Conservation (phyloP, 1,284 basidiomycete genomes). For the Apiotrichum porosum region DNA sequence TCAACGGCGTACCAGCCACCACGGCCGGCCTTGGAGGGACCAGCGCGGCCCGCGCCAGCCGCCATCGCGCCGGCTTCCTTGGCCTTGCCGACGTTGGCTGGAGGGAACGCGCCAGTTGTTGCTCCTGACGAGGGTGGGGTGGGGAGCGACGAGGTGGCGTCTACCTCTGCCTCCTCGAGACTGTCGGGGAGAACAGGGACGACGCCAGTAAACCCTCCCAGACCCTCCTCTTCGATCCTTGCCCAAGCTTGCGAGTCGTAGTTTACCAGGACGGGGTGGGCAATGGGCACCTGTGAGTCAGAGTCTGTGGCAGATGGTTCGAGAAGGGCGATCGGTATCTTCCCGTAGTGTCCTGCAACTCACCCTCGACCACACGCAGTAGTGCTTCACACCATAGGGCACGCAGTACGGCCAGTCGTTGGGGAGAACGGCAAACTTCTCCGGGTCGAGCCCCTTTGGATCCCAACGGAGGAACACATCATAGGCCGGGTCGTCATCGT, state of each 20-base stretch:
- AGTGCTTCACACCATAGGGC: conserved; percentile 42
- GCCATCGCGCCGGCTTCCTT: not conserved
- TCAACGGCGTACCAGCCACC: conserved; percentile 35
- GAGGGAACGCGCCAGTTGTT: not conserved
- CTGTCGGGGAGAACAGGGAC: not conserved
- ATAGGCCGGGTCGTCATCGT: not conserved
- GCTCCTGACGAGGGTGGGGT: no score
- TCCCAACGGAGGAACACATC: conserved; percentile 23
- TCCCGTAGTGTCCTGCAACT: conserved; percentile 4
- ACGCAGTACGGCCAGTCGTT: conserved; percentile 49
- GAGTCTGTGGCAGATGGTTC: not conserved
- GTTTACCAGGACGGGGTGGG: conserved; percentile 39
- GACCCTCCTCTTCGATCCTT: conserved; percentile 35
- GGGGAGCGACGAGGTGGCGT: not conserved
- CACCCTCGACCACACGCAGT: conserved; percentile 45
- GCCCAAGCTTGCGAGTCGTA: conserved; percentile 34
- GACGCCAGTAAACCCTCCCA: conserved; percentile 45
- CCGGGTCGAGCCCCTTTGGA: conserved; percentile 23
- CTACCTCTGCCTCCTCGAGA: not conserved
- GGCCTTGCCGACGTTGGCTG: not conserved
- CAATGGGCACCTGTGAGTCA: conserved; percentile 36
- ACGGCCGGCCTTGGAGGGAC: not conserved
- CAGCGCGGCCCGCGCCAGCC: not conserved
- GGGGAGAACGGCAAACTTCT: conserved; percentile 37
- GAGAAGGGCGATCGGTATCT: not conserved